Conservation (phyloP, 352 stramenopile genomes). For the Thraustochytrium striatum region DNA sequence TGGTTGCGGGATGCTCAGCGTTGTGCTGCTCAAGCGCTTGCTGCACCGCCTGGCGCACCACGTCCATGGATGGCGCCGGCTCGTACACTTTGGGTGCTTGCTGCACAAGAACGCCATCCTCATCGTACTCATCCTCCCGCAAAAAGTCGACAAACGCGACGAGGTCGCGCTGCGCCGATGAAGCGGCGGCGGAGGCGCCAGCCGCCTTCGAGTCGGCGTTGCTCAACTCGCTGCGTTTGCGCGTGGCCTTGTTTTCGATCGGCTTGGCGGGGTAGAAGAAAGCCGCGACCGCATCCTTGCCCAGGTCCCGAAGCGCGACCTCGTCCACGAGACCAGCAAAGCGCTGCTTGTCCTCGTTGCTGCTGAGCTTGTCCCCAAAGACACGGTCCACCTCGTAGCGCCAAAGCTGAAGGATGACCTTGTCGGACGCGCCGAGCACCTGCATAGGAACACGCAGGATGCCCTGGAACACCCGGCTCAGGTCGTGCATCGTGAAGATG, state of each 20-base stretch:
- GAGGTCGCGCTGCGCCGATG: too few relatives aligned
- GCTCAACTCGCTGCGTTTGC: too few relatives aligned
- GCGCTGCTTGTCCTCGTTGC: conserved; percentile 68
- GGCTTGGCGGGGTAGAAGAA: conserved; percentile 58
- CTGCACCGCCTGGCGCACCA: conserved; percentile 81
- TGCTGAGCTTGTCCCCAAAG: conserved; percentile 96
- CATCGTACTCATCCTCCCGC: conserved; percentile 90
- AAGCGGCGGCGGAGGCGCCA: too few relatives aligned
- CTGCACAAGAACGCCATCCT: conserved; percentile 83
- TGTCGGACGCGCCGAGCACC: conserved; percentile 82
- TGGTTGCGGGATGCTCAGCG: conserved; percentile 86
- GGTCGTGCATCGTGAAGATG: conserved; percentile 98
- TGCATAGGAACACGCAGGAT: conserved; percentile 89
- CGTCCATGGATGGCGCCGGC: conserved; percentile 80
- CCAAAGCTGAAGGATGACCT: conserved; percentile 88
- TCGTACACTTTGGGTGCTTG: conserved; percentile 94
- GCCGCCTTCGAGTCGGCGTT: too few relatives aligned
- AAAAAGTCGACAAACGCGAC: conserved; percentile 91
- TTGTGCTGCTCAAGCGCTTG: conserved; percentile 96
- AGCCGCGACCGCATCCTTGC: conserved; percentile 70
- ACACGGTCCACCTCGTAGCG: conserved; percentile 94
- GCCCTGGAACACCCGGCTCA: conserved; percentile 94
- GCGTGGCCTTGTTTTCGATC: background rate
- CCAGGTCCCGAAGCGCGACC: conserved; percentile 71
- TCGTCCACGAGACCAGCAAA: conserved; percentile 73